phyloP scores from a whole-genome alignment of 139 green algal genomes.

The Chlorella sp. region DNA sequence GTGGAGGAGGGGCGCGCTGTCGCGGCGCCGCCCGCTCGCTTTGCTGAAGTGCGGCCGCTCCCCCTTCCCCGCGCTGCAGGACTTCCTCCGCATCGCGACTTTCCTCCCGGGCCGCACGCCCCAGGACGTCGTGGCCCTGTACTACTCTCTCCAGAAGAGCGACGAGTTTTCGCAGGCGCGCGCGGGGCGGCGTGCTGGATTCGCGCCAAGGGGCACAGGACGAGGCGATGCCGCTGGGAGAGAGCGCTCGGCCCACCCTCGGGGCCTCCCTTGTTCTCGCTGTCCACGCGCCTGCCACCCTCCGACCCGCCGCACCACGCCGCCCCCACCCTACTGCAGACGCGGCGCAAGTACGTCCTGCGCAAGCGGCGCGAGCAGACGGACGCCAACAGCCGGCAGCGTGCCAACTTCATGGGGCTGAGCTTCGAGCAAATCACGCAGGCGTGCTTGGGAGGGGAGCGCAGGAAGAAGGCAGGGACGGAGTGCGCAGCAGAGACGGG shows the following conservation, averaged over 20 bases:
- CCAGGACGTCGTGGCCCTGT: conserved; percentile 79
- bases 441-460: too few relatives aligned
- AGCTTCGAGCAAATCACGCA: not conserved
- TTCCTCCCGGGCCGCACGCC: conserved; percentile 72
- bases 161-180: conserved; percentile 84
- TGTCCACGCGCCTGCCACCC: too few relatives aligned
- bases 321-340: too few relatives aligned
- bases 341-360: conserved; percentile 87
- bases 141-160: conserved; percentile 69
- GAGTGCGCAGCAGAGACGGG: too few relatives aligned
- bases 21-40: not conserved
- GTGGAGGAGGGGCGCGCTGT: not conserved
- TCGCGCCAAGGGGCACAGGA: too few relatives aligned
- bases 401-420: conserved; percentile 33
- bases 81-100: conserved; percentile 84
- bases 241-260: too few relatives aligned
- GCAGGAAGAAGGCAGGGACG: too few relatives aligned
- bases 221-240: too few relatives aligned
- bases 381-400: conserved; percentile 43
- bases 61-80: conserved; percentile 36
- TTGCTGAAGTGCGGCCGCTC: not conserved
- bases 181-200: too few relatives aligned
- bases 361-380: conserved; percentile 81
- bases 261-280: too few relatives aligned
- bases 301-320: too few relatives aligned